These are phyloP conservation scores for Phytopythium ostracodes DNA, from an alignment of 352 stramenopile genomes.

Conservation along the genomic window DNA sequence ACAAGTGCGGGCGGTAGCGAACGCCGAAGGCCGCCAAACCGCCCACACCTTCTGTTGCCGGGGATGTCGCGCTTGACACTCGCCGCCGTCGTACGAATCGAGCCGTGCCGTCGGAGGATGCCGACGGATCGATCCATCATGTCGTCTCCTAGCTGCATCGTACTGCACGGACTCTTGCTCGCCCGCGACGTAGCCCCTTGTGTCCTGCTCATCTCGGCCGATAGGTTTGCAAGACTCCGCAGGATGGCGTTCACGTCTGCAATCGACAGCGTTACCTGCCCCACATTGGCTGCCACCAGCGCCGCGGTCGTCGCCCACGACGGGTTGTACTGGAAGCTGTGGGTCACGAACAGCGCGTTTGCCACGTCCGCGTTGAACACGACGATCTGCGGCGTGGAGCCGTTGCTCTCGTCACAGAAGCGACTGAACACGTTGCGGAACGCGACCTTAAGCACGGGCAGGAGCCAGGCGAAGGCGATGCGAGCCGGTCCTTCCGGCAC, in stretches of 20 bases:
- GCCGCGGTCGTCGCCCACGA: constrained; percentile 14
- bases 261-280: constrained; percentile 10
- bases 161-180: too few relatives aligned
- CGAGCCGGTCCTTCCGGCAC: not conserved
- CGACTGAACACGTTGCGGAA: constrained; percentile 1
- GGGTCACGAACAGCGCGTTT: constrained; percentile 26
- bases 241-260: not conserved
- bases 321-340: constrained; percentile 21
- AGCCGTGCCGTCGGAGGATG: too few relatives aligned
- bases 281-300: constrained; percentile 21
- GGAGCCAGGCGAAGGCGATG: not conserved
- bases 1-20: too few relatives aligned
- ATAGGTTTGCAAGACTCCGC: not conserved
- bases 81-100: too few relatives aligned
- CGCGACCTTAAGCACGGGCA: constrained; percentile 1
- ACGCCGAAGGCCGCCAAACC: too few relatives aligned
- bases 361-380: constrained; percentile 27
- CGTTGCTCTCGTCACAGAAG: constrained; percentile 10
- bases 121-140: constrained; percentile 1
- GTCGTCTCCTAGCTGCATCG: not conserved
- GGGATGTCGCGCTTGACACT: too few relatives aligned
- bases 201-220: not conserved
- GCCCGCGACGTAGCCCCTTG: too few relatives aligned
- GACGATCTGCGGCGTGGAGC: constrained; percentile 16
- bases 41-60: too few relatives aligned